Evolutionary conservation across 371 early-diverging fungal genomes (phyloP), one percentile per base, ranked within the genome.

Genomic region (Blakeslea trispora): DNA sequence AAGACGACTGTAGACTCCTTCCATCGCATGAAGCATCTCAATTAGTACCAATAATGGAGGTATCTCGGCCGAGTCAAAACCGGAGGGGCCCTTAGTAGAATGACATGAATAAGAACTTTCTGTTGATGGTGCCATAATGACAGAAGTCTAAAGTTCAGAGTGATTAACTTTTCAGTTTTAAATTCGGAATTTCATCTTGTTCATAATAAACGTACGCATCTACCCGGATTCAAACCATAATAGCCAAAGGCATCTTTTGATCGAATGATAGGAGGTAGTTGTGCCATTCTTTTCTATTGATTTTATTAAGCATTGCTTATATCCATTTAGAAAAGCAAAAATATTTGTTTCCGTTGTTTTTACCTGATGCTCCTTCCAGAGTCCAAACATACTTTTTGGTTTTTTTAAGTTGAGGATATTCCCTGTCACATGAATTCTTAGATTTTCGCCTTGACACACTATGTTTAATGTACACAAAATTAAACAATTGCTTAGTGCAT

Each of bases 21-120:
- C 82, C 44, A 75, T 72, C 1, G 75, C 75, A 50, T 78, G 68
- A 45, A 81, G 34, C 48, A 78, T 65, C 54, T 83, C 83, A 37
- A 69, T 73, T 24, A 83, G 67, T 15, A 83, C 79, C 44, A 81
- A 31, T 18, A 81, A 53, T 8, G 80, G 62, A 21, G 81, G 74
- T 14, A 79, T 69, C 18, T 82, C 83, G 10, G 74, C 72, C 7
- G 81, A 79, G 51, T 72, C 57, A 50, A 74, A 81, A 14, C 66
- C 58, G 14, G 62, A 67, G 8, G 81, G 79, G 5, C 81, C 62
- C 49, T 51, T 45, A 41, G 75, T 62, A 7, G 68, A 55, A 60
- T 81, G 81, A 11, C 63, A 40, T 2, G 82, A 79, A 57, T 71
- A 82, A 2, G 79, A 74, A 15, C 77, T 79, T 68, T 82, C 82